phyloP scores from a whole-genome alignment of 768 basidiomycete genomes.

The Macrolepiota fuliginosa region DNA sequence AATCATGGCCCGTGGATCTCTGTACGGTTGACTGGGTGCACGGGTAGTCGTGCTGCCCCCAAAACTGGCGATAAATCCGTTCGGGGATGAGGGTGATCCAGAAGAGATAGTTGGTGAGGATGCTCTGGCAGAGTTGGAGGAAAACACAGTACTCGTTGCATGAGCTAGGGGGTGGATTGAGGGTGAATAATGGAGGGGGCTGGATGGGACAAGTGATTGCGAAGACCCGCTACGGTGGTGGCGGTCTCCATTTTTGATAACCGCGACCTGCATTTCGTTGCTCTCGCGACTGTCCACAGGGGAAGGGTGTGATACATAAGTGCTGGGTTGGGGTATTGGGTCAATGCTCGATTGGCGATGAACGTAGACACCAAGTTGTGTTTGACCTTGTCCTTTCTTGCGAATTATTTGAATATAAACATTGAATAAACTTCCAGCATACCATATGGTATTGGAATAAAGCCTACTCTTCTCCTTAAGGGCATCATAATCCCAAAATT shows the following conservation, averaged over 20 bases:
- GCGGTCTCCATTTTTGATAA: background rate
- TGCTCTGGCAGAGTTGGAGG: slow-evolving; percentile 22
- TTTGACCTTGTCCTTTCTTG: slow-evolving; percentile 56
- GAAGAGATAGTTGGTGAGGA: slow-evolving; percentile 20
- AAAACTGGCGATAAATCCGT: slow-evolving; percentile 3
- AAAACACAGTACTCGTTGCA: slow-evolving; percentile 37
- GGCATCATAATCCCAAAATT: slow-evolving; percentile 84
- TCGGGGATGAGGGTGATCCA: slow-evolving; percentile 21
- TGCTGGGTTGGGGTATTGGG: slow-evolving; percentile 70
- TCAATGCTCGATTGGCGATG: slow-evolving; percentile 84
- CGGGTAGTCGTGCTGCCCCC: slow-evolving; percentile 8
- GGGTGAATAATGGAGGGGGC: slow-evolving; percentile 40
- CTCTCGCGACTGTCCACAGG: background rate
- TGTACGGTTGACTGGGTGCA: slow-evolving; percentile 65
- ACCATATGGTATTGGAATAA: slow-evolving; percentile 86
- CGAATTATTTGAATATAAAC: slow-evolving; percentile 87
- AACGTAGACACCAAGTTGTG: slow-evolving; percentile 85
- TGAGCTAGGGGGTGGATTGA: slow-evolving; percentile 43
- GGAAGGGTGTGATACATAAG: slow-evolving; percentile 32
- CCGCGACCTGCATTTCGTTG: background rate
- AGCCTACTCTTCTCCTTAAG: slow-evolving; percentile 83
- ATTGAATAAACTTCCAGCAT: slow-evolving; percentile 86
- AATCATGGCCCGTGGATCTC: slow-evolving; percentile 69
- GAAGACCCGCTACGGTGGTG: slow-evolving; percentile 10
- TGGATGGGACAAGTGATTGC: slow-evolving; percentile 13